Evolutionary conservation across 1,284 basidiomycete species (phyloP).

Genomic region (Phaffia rhodozyma): DNA sequence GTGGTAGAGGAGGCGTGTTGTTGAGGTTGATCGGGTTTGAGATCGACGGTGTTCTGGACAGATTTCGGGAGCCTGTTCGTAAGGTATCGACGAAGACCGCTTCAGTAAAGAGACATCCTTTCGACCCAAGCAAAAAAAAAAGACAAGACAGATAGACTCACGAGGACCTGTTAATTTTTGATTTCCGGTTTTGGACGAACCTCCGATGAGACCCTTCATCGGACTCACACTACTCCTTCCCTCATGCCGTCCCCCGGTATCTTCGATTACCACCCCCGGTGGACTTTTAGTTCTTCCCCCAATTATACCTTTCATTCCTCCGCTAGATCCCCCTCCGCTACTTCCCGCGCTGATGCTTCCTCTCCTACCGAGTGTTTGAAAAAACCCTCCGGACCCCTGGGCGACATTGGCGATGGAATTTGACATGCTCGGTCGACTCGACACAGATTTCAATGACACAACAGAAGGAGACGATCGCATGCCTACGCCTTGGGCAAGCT

Average conservation of each 20-base stretch:
- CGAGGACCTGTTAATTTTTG: constrained; percentile 9
- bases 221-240: background rate
- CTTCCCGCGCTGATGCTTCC: background rate
- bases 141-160: background rate
- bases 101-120: background rate
- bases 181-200: background rate
- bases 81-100: background rate
- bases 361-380: constrained; percentile 13
- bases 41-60: background rate
- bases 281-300: background rate
- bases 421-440: constrained; percentile 1
- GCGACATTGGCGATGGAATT: background rate
- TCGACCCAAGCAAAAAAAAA: background rate
- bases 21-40: background rate
- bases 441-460: background rate
- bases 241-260: background rate
- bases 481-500: constrained; percentile 35
- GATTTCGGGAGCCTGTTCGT: background rate
- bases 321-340: background rate
- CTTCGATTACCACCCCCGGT: background rate
- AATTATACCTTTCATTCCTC: background rate
- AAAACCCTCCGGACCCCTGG: background rate
- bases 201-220: background rate
- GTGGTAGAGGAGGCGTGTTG: background rate
- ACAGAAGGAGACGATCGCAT: constrained; percentile 21